Conservation (phyloP, 768 basidiomycete genomes). For the Pleurotus tuber-regium region DNA sequence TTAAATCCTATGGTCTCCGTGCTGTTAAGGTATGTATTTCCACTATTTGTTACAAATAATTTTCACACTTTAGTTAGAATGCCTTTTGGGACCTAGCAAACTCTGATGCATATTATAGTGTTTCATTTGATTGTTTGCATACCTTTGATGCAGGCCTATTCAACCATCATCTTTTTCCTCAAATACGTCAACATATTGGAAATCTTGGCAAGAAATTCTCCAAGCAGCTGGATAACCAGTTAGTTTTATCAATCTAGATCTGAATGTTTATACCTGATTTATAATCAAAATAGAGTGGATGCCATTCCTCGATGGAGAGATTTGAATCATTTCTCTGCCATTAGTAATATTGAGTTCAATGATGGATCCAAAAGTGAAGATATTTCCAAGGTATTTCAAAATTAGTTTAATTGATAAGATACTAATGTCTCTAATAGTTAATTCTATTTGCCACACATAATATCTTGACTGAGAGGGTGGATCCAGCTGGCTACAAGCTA, state of each 20-base stretch:
- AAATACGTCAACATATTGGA: conserved; percentile 21
- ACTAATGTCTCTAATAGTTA: conserved; percentile 16
- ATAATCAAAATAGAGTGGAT: conserved; percentile 20
- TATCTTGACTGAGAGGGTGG: conserved; percentile 14
- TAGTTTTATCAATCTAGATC: conserved; percentile 11
- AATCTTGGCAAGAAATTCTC: conserved; percentile 13
- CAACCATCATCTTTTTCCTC: conserved; percentile 27
- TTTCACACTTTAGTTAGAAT: conserved; percentile 26
- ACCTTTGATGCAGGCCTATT: conserved; percentile 29
- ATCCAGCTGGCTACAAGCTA: conserved; percentile 21
- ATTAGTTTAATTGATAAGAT: not conserved
- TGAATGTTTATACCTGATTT: not conserved
- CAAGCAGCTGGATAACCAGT: conserved; percentile 24
- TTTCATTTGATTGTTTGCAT: conserved; percentile 40
- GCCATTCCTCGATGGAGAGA: conserved; percentile 30
- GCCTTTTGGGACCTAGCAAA: conserved; percentile 34
- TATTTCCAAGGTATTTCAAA: conserved; percentile 27
- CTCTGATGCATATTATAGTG: conserved; percentile 31
- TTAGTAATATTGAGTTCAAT: conserved; percentile 25
- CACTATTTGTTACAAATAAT: not conserved
- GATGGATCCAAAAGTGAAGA: conserved; percentile 35
- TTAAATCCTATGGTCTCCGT: conserved; percentile 21
- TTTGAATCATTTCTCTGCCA: conserved; percentile 28
- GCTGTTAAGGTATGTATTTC: conserved; percentile 20
- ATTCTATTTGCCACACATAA: conserved; percentile 26